phyloP scores from a whole-genome alignment of 140 eudicot species.

The Anethum foeniculum region DNA sequence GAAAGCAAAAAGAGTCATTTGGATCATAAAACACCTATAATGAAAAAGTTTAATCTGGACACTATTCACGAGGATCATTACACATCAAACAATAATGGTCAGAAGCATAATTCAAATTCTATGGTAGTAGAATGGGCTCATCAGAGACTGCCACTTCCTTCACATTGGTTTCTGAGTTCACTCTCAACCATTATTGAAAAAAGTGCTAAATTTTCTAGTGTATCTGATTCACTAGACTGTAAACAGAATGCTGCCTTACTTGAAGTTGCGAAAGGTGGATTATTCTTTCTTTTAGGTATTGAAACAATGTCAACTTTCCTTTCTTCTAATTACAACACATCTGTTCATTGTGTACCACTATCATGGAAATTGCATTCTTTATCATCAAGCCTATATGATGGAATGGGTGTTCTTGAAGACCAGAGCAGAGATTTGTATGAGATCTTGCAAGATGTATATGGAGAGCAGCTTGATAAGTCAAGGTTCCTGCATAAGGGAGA shows the following conservation, averaged over 20 bases:
- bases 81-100: conserved; percentile 12
- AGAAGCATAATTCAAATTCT: conserved; percentile 19
- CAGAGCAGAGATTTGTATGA: conserved; percentile 53
- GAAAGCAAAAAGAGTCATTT: conserved; percentile 18
- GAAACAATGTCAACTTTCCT: conserved; percentile 55
- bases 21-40: conserved; percentile 24
- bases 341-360: conserved; percentile 43
- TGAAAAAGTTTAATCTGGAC: conserved; percentile 36
- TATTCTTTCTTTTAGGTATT: conserved; percentile 73
- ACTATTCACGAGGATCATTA: conserved; percentile 73
- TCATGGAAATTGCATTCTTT: conserved; percentile 87
- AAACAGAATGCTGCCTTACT: conserved; percentile 14
- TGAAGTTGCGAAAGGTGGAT: conserved; percentile 65
- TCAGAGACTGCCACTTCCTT: conserved; percentile 80
- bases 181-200: conserved; percentile 39
- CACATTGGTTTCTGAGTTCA: conserved; percentile 85
- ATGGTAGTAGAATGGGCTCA: conserved; percentile 76
- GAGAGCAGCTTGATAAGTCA: conserved; percentile 49
- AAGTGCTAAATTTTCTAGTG: conserved; percentile 24
- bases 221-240: conserved; percentile 17
- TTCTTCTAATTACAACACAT: conserved; percentile 29
- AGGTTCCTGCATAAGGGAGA: conserved; percentile 21
- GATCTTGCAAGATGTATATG: conserved; percentile 59
- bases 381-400: conserved; percentile 51
- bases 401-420: conserved; percentile 64